Evolutionary conservation across 257 asterid genomes (phyloP).

Genomic region (Plantago major): DNA sequence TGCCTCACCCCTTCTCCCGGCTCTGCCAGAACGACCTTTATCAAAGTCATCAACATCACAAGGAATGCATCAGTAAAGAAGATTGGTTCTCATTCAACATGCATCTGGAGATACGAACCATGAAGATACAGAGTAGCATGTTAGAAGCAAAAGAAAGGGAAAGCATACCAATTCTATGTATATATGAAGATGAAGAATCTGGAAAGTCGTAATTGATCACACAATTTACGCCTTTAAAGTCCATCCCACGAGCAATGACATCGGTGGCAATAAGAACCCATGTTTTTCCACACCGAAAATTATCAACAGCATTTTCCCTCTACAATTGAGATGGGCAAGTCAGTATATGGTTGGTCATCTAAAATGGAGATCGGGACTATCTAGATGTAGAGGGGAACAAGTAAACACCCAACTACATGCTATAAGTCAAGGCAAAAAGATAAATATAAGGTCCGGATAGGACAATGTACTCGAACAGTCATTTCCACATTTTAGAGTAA

Average conservation of each 20-base stretch:
- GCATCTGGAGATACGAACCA: not conserved
- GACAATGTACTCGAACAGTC: too few relatives aligned
- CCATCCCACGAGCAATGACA: slow-evolving; percentile 95
- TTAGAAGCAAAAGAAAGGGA: too few relatives aligned
- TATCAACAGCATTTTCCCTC: slow-evolving; percentile 77
- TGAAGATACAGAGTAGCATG: not conserved
- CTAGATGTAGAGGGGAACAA: not conserved
- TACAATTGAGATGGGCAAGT: slow-evolving; percentile 23
- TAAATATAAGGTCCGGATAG: not conserved
- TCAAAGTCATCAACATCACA: not conserved
- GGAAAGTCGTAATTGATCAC: slow-evolving; percentile 91
- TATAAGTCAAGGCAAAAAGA: not conserved
- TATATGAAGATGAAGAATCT: slow-evolving; percentile 74
- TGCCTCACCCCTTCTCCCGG: slow-evolving; percentile 92
- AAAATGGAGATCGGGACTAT: not conserved
- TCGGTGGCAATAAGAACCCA: slow-evolving; percentile 95
- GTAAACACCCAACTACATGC: not conserved
- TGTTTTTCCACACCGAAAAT: slow-evolving; percentile 83
- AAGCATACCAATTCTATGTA: slow-evolving; percentile 78
- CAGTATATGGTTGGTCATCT: not conserved
- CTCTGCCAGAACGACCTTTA: slow-evolving; percentile 83
- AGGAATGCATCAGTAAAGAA: not conserved
- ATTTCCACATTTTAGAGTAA: too few relatives aligned
- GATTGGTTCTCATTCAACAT: slow-evolving; percentile 7
- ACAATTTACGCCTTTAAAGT: slow-evolving; percentile 86